These are phyloP conservation scores for Daldinia caldariorum DNA, from an alignment of 495 filamentous ascomycete species.

Conservation along the genomic window DNA sequence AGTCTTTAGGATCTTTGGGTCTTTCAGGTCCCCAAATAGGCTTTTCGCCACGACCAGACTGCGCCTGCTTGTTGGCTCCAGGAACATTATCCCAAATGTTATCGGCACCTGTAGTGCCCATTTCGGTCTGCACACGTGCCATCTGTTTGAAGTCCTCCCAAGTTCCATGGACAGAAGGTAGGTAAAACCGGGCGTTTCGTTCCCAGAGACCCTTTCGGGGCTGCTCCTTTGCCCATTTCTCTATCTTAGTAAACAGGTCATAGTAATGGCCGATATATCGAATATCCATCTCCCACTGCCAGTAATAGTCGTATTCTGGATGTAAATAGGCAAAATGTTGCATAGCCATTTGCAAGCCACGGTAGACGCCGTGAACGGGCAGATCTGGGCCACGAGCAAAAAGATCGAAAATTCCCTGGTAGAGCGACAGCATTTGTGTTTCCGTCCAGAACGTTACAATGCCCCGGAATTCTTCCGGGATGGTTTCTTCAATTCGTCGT, in stretches of 20 bases:
- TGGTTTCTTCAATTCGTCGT: conserved; percentile 67
- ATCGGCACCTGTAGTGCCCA: conserved; percentile 76
- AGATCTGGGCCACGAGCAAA: conserved; percentile 70
- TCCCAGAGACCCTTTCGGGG: conserved; percentile 95
- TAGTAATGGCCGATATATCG: conserved; percentile 97
- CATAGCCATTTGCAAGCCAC: conserved; percentile 90
- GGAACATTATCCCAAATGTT: conserved; percentile 70
- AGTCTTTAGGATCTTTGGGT: conserved; percentile 69
- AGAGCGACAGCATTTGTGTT: conserved; percentile 87
- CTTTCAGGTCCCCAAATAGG: conserved; percentile 87
- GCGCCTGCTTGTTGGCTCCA: conserved; percentile 46
- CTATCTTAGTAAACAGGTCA: conserved; percentile 80
- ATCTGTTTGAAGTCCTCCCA: conserved; percentile 95
- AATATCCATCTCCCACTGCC: conserved; percentile 99
- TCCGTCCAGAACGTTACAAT: conserved; percentile 93
- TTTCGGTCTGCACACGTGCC: conserved; percentile 88
- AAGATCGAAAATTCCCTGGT: conserved; percentile 81
- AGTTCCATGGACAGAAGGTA: conserved; percentile 84
- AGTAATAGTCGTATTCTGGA: conserved; percentile 93
- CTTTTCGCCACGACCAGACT: conserved; percentile 62
- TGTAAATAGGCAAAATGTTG: conserved; percentile 91
- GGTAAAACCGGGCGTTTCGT: conserved; percentile 88
- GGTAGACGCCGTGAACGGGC: conserved; percentile 89
- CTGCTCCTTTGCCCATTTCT: conserved; percentile 80
- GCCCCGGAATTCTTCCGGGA: conserved; percentile 88